These are phyloP conservation scores for Eremothecium sinecaudum DNA, from an alignment of 1,139 yeast species.

Conservation along the genomic window DNA sequence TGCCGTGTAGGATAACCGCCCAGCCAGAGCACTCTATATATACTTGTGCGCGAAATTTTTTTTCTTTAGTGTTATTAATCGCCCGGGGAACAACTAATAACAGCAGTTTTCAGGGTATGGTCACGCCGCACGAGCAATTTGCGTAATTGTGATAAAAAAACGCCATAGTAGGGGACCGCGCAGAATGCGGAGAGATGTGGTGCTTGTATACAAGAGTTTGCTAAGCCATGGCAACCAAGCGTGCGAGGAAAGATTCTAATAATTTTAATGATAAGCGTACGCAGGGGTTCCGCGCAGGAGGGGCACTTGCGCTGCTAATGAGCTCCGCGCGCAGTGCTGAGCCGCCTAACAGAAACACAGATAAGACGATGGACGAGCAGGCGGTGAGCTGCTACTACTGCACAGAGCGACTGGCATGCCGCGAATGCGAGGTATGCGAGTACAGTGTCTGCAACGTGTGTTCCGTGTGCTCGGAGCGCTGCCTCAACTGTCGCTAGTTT, in stretches of 20 bases:
- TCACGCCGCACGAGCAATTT: no score
- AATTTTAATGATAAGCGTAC: conserved; percentile 1
- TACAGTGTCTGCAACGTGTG: conserved; percentile 7
- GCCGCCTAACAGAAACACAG: neutral
- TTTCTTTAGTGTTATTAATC: no score
- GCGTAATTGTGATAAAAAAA: no score
- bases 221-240: conserved; percentile 3
- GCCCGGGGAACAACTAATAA: no score
- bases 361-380: neutral
- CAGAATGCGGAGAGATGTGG: no score
- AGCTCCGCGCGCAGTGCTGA: neutral
- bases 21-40: no score
- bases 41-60: no score
- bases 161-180: no score
- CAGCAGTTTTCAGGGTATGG: no score
- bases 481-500: conserved; percentile 8
- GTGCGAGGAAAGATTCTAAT: neutral
- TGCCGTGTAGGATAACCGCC: no score
- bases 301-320: conserved; percentile 3
- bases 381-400: conserved; percentile 9
- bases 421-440: conserved; percentile 5
- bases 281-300: conserved; percentile 4
- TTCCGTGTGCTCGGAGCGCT: conserved; percentile 5
- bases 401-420: conserved; percentile 1
- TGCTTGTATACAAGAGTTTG: neutral